Conservation (phyloP, 2,329 filamentous ascomycete genomes). For the Gremmenia infestans region DNA sequence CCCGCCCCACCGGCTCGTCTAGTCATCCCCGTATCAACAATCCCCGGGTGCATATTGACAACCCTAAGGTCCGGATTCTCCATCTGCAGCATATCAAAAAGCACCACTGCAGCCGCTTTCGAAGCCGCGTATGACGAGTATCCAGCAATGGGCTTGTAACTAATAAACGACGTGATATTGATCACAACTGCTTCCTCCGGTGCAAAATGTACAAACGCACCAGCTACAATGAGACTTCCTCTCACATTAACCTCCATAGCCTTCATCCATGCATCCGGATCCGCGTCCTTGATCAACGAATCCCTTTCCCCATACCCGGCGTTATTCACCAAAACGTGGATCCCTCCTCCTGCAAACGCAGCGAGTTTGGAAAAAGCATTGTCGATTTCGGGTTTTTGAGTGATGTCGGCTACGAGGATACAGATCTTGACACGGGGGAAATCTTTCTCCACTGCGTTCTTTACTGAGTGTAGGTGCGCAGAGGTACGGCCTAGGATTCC, state of each 20-base stretch:
- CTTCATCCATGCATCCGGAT: background rate
- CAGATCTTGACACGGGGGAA: background rate
- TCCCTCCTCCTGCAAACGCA: background rate
- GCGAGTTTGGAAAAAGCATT: background rate
- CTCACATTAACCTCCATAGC: background rate
- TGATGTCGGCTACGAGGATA: background rate
- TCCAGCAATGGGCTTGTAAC: background rate
- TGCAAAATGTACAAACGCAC: background rate
- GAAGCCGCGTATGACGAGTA: background rate
- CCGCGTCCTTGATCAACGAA: background rate
- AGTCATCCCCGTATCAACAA: background rate
- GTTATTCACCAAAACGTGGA: background rate
- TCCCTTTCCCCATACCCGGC: background rate
- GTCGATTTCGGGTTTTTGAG: background rate
- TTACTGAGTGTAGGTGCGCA: background rate
- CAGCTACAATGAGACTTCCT: background rate
- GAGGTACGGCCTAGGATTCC: background rate
- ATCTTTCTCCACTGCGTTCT: background rate
- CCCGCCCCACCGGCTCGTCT: background rate
- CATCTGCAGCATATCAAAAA: background rate
- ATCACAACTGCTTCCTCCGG: background rate
- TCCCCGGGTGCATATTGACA: background rate
- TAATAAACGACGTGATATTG: background rate
- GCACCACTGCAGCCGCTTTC: background rate
- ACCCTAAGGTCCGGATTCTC: background rate